phyloP scores from a whole-genome alignment of 768 basidiomycete genomes.

The Amyloporia xantha region DNA sequence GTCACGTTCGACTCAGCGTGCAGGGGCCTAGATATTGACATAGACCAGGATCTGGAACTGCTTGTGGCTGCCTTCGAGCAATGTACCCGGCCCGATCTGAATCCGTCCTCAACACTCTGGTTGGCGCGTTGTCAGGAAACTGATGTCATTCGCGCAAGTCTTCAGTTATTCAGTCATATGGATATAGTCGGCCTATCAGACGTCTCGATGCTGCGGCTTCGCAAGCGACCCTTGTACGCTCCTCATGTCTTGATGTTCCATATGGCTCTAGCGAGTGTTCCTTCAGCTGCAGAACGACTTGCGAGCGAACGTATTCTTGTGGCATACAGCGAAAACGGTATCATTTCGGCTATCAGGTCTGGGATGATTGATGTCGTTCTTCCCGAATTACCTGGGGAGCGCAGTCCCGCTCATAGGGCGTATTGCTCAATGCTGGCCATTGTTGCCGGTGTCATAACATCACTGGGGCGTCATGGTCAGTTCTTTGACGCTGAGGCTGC shows the following conservation, averaged over 20 bases:
- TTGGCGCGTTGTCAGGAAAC: conserved; percentile 74
- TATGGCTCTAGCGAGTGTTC: conserved; percentile 72
- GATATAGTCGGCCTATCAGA: conserved; percentile 70
- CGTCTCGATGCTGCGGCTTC: conserved; percentile 50
- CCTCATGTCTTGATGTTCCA: conserved; percentile 82
- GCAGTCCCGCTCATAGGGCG: conserved; percentile 70
- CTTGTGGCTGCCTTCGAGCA: conserved; percentile 81
- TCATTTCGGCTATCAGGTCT: conserved; percentile 69
- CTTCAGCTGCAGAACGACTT: conserved; percentile 75
- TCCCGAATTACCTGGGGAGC: conserved; percentile 66
- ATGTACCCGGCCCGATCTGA: conserved; percentile 63
- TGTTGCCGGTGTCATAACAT: conserved; percentile 61
- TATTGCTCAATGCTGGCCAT: conserved; percentile 85
- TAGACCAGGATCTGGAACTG: conserved; percentile 78
- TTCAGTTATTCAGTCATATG: conserved; percentile 63
- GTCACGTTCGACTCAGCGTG: conserved; percentile 61
- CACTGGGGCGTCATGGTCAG: conserved; percentile 59
- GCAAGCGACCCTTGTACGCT: conserved; percentile 64
- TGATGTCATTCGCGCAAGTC: conserved; percentile 66
- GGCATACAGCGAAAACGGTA: conserved; percentile 78
- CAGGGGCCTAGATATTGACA: conserved; percentile 47
- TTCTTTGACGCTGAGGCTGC: conserved; percentile 83
- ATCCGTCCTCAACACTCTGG: conserved; percentile 68
- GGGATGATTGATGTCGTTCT: conserved; percentile 64
- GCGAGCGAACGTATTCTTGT: conserved; percentile 77